Conservation (phyloP, 352 stramenopile genomes). For the Plasmopara halstedii region DNA sequence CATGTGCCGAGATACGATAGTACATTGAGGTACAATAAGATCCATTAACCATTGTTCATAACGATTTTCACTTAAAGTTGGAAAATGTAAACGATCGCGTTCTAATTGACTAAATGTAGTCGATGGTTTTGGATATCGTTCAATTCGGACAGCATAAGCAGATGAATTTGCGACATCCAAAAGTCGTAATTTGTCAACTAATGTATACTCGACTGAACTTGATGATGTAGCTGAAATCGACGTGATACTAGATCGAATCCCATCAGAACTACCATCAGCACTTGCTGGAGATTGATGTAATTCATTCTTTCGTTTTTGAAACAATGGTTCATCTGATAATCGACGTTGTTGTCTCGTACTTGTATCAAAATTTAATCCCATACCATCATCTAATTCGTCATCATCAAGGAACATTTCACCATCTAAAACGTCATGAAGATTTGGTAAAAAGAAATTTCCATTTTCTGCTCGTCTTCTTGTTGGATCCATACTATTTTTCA, state of each 20-base stretch:
- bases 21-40: constrained; percentile 50
- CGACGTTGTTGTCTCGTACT: constrained; percentile 16
- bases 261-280: constrained; percentile 42
- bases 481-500: constrained; percentile 43
- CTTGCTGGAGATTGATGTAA: constrained; percentile 29
- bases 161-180: constrained; percentile 66
- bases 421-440: constrained; percentile 73
- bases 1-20: constrained; percentile 38
- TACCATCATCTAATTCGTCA: constrained; percentile 25
- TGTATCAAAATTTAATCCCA: constrained; percentile 24
- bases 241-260: constrained; percentile 48
- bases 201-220: constrained; percentile 44
- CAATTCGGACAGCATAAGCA: constrained; percentile 67
- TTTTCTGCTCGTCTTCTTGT: constrained; percentile 60
- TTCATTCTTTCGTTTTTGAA: constrained; percentile 41
- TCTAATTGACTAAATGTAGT: constrained; percentile 63
- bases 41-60: constrained; percentile 68
- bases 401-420: constrained; percentile 54
- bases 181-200: constrained; percentile 63
- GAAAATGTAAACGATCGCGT: constrained; percentile 33
- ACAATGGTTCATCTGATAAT: constrained; percentile 49
- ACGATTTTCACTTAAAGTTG: constrained; percentile 57
- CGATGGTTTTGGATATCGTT: constrained; percentile 71
- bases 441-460: constrained; percentile 76
- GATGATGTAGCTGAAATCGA: constrained; percentile 30